Evolutionary conservation across 2,329 filamentous ascomycete species (phyloP).

Genomic region (Pezicula carpinea): DNA sequence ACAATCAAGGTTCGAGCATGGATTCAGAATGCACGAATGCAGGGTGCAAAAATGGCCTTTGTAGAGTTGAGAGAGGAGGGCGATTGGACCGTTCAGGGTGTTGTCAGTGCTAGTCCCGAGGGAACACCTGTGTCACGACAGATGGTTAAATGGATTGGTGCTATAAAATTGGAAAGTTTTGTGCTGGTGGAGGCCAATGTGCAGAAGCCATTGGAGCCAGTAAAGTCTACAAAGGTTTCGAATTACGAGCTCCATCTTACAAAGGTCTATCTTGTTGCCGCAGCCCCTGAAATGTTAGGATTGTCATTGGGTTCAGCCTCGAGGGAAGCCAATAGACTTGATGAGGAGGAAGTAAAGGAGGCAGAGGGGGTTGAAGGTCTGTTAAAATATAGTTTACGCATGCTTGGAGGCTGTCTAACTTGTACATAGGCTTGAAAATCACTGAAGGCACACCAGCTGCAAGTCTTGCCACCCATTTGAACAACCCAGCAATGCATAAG

Average conservation of each 20-base stretch:
- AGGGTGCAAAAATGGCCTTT: constrained; percentile 89
- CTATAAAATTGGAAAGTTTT: constrained; percentile 73
- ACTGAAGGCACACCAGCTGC: constrained; percentile 63
- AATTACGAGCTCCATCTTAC: constrained; percentile 82
- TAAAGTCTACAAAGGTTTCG: constrained; percentile 80
- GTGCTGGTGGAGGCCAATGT: constrained; percentile 77
- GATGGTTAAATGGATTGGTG: constrained; percentile 90
- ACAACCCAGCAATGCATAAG: constrained; percentile 91
- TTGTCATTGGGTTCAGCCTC: constrained; percentile 53
- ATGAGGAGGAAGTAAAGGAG: constrained; percentile 49
- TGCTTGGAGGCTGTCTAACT: constrained; percentile 10
- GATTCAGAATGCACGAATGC: constrained; percentile 82
- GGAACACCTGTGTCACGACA: constrained; percentile 64
- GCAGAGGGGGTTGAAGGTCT: constrained; percentile 38
- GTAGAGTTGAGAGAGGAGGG: constrained; percentile 75
- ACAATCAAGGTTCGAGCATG: constrained; percentile 73
- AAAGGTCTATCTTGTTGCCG: constrained; percentile 75
- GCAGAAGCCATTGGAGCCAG: constrained; percentile 76
- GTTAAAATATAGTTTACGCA: neutral
- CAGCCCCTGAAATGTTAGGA: constrained; percentile 52
- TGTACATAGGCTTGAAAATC: constrained; percentile 29
- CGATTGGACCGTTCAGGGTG: constrained; percentile 76
- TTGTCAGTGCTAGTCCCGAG: constrained; percentile 63
- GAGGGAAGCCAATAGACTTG: constrained; percentile 52
- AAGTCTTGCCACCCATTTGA: constrained; percentile 50